Evolutionary conservation across 306 rosid genomes (phyloP), one percentile per base, ranked within the genome.

Genomic region (Prosopis cineraria): DNA sequence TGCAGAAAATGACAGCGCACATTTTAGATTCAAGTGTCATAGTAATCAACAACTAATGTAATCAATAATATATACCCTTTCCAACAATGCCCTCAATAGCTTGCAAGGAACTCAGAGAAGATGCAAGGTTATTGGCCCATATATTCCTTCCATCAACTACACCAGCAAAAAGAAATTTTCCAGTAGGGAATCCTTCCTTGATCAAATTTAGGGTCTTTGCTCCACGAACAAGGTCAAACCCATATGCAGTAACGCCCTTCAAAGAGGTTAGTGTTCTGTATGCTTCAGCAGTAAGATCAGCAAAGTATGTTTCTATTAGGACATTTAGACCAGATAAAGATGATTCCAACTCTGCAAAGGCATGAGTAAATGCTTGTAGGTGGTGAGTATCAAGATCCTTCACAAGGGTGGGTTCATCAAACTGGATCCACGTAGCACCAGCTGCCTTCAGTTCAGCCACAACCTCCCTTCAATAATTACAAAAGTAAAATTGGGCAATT

Each of bases 61-160:
- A 33, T 59, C 20, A 68, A 44, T 16, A 67, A 69, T 52, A 68
- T 74, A 25, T 70, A 93, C 98, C 96, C 82, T 89, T 89, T 22
- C 98, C 98, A 70, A 86, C 90, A 79, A 83, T 78, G 80, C 83
- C 85, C 81, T 87, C 91, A 77, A 93, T 86, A 6, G 68, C 81
- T 63, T 86, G 81, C 81, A 90, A 76, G 78, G 88, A 82, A 56
- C 77, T 34, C 34, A 93, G 79, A 13, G 98, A 93, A 73, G 93
- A 76, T 39, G 85, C 89, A 80, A 90, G 89, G 81, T 93, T 88
- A 48, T 90, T 90, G 53, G 96, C 93, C 98, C 98, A 93, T 78
- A 89, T 90, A 79, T 93, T 93, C 81, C 98, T 88, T 65, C 96
- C 98, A 85, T 93, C 98, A 81, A 93, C 96, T 68, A 93, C 86